Percentiles rank a stretch among this genome's conserved stretches.
These are phyloP conservation scores for Pouteria campechiana DNA, from an alignment of 179 eudicot genomes.

Conservation along the genomic window DNA sequence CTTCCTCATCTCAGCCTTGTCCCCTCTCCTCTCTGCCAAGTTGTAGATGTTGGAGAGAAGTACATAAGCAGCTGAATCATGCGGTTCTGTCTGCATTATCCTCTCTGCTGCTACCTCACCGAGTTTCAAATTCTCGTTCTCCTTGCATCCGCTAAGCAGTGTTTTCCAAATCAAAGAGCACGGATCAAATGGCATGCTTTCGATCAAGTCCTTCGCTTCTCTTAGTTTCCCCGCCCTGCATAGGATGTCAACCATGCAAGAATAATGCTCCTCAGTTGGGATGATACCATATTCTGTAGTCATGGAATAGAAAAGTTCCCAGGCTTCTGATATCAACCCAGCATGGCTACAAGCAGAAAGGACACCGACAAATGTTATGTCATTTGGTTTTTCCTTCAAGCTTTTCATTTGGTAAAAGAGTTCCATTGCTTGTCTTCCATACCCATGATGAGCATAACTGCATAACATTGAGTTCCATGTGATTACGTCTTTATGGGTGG, in stretches of 20 bases:
- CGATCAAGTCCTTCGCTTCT: neutral
- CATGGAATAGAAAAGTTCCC: constrained; percentile 3
- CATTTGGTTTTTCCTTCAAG: constrained; percentile 14
- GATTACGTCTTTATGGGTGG: constrained; percentile 23
- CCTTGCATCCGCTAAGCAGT: constrained; percentile 5
- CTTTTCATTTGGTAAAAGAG: constrained; percentile 22
- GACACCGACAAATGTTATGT: constrained; percentile 4
- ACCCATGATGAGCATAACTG: constrained; percentile 29
- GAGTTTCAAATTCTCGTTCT: neutral
- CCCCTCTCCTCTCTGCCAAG: constrained; percentile 2
- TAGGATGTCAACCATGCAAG: constrained; percentile 5
- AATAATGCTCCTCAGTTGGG: constrained; percentile 7
- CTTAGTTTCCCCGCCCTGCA: constrained; percentile 5
- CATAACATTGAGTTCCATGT: constrained; percentile 38
- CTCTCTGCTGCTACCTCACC: neutral
- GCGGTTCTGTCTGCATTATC: constrained; percentile 3
- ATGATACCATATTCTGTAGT: neutral
- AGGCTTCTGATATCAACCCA: constrained; percentile 1
- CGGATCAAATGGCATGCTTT: constrained; percentile 4
- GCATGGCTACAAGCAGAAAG: constrained; percentile 7
- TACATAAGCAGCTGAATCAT: neutral
- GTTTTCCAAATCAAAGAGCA: neutral
- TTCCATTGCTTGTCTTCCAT: constrained; percentile 14
- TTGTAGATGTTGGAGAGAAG: constrained; percentile 5
- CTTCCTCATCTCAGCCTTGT: constrained; percentile 4